Base-by-base conservation (phyloP, 306 rosid genomes). In the Gynostemma pentaphyllum region DNA sequence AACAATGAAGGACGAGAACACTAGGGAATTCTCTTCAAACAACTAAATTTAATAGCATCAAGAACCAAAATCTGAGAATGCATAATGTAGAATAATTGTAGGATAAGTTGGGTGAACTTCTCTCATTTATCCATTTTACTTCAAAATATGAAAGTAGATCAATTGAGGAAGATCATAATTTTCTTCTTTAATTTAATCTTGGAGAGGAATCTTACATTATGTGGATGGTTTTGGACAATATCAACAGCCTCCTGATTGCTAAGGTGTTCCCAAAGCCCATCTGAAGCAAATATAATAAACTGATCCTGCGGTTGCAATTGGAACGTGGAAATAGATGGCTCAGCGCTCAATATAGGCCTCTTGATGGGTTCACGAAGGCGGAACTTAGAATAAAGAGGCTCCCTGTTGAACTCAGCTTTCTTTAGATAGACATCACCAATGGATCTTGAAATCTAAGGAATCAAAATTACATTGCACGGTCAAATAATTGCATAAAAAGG, bases 241-340 rank as follows among this genome's bases (percentile, higher is more conserved):
- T 83, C 79, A 53, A 83, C 88, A 36, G 88, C 88, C 64, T 80
- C 79, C 75, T 83, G 88, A 70, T 83, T 83, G 85, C 79, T 80
- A 56, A 83, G 77, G 68, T 83, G 88, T 54, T 83, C 88, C 88
- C 88, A 83, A 16, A 83, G 85, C 60, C 88, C 88, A 70, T 83
- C 88, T 39, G 88, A 83, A 26, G 85, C 88, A 23, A 83, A 80
- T 70, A 83, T 83, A 70, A 83, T 61, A 75, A 83, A 83, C 26
- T 77, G 85, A 77, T 83, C 88, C 2, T 77, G 73, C 29, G 83
- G 79, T 13, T 77, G 83, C 79, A 83, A 72, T 50, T 48, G 82
- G 47, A 74, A 78, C 74, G 72, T 74, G 0, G 73, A 72, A 67
- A 75, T 77, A 11, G 88, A 64, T 66, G 88, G 88, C 29, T 83